Conservation (phyloP, 371 early-diverging fungal species). For the Saksenaea vasiformis region DNA sequence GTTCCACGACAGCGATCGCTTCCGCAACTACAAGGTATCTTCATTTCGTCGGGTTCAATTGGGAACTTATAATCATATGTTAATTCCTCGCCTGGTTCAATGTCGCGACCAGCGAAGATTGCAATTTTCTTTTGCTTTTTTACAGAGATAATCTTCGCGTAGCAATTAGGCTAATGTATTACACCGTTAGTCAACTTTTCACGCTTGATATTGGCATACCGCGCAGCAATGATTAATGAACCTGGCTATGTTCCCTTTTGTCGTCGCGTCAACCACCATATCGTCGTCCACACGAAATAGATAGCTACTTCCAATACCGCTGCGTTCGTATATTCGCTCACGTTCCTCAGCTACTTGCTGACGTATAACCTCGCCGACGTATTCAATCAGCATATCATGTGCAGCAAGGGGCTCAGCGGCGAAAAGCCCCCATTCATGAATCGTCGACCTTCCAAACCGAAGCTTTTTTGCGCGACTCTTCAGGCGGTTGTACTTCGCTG, state of each 20-base stretch:
- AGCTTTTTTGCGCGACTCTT: conserved; percentile 80
- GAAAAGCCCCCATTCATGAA: conserved; percentile 96
- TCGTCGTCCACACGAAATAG: conserved; percentile 94
- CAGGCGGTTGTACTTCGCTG: conserved; percentile 78
- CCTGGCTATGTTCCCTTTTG: conserved; percentile 91
- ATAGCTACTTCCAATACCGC: conserved; percentile 89
- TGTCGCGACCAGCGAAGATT: conserved; percentile 83
- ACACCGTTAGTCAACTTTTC: background rate
- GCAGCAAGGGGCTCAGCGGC: conserved; percentile 82
- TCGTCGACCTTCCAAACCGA: conserved; percentile 79
- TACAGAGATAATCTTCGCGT: conserved; percentile 79
- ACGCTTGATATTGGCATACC: conserved; percentile 41
- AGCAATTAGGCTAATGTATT: conserved; percentile 84
- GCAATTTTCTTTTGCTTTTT: conserved; percentile 83
- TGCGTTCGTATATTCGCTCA: conserved; percentile 83
- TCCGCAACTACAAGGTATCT: conserved; percentile 93
- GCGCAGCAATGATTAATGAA: conserved; percentile 97
- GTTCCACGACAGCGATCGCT: conserved; percentile 75
- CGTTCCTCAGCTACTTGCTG: conserved; percentile 90
- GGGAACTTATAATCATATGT: conserved; percentile 98
- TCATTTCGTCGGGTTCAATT: conserved; percentile 65
- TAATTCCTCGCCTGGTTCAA: conserved; percentile 89
- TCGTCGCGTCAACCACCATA: conserved; percentile 93
- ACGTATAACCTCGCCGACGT: conserved; percentile 94
- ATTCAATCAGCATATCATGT: conserved; percentile 93